These are phyloP conservation scores for Camellia lanceoleosa DNA, from an alignment of 148 eudicot genomes.

Conservation along the genomic window DNA sequence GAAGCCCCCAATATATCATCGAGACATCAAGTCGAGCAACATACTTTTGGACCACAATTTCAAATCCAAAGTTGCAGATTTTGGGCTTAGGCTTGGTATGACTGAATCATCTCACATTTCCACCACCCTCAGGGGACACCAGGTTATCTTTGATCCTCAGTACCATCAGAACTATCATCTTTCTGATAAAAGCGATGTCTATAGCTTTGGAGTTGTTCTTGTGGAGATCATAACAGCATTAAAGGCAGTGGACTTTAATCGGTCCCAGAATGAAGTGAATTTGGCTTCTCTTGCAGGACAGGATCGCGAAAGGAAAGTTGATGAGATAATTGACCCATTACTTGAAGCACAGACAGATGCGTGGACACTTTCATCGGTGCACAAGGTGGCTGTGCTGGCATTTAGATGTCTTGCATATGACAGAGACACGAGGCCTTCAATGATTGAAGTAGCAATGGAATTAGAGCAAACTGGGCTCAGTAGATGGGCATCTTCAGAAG, in stretches of 20 bases:
- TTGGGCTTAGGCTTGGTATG: conserved; percentile 66
- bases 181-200: conserved; percentile 69
- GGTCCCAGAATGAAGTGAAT: conserved; percentile 52
- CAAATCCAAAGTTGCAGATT: conserved; percentile 71
- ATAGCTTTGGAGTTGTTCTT: conserved; percentile 71
- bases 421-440: conserved; percentile 53
- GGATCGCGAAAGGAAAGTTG: conserved; percentile 45
- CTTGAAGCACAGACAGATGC: conserved; percentile 29
- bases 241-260: conserved; percentile 54
- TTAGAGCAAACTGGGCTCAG: conserved; percentile 43
- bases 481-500: conserved; percentile 19
- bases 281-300: conserved; percentile 52
- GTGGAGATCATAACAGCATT: conserved; percentile 61
- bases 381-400: conserved; percentile 49
- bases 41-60: conserved; percentile 56
- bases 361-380: conserved; percentile 32
- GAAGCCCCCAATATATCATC: conserved; percentile 66
- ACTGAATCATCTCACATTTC: conserved; percentile 60
- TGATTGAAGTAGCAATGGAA: conserved; percentile 49
- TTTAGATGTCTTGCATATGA: conserved; percentile 48
- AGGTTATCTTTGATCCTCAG: conserved; percentile 76
- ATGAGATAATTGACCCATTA: conserved; percentile 57
- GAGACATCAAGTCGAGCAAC: conserved; percentile 77
- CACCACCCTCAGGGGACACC: conserved; percentile 83
- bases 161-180: conserved; percentile 67